Percentiles rank a stretch among this genome's conserved stretches.
Evolutionary conservation across 2,329 filamentous ascomycete genomes (phyloP).

Genomic region (Talaromyces sp.): DNA sequence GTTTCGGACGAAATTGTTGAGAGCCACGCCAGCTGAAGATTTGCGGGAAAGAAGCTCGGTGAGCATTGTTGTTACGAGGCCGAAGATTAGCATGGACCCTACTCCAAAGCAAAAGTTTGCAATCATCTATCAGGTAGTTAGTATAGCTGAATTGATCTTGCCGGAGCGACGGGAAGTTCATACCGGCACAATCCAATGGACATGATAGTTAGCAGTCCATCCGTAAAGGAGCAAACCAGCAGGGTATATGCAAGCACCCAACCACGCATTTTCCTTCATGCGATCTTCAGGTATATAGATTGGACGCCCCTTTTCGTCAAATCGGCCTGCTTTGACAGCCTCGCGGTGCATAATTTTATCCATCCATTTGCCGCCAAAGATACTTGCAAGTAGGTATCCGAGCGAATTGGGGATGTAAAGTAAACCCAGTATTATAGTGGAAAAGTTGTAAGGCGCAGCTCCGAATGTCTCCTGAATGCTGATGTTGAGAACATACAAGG

Average conservation of each 20-base stretch:
- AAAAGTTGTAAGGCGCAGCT: constrained; percentile 61
- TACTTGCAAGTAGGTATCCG: constrained; percentile 65
- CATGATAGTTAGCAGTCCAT: constrained; percentile 61
- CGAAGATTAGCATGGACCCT: constrained; percentile 73
- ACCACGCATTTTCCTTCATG: constrained; percentile 76
- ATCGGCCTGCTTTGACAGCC: constrained; percentile 63
- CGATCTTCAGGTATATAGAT: constrained; percentile 72
- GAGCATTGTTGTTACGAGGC: constrained; percentile 71
- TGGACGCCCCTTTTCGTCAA: constrained; percentile 61
- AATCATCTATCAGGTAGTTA: constrained; percentile 40
- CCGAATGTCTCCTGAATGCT: constrained; percentile 67
- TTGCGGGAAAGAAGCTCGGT: constrained; percentile 74
- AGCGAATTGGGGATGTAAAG: constrained; percentile 71
- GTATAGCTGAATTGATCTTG: not conserved
- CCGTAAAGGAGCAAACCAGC: constrained; percentile 68
- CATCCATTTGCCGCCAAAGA: constrained; percentile 71
- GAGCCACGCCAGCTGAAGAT: constrained; percentile 66
- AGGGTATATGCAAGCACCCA: constrained; percentile 67
- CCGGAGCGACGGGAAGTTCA: constrained; percentile 17
- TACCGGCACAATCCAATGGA: constrained; percentile 58
- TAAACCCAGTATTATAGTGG: constrained; percentile 64
- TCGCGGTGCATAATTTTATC: constrained; percentile 75
- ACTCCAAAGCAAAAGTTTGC: constrained; percentile 70
- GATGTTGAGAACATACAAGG: constrained; percentile 73
- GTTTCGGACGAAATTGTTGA: constrained; percentile 78